Percentiles rank a stretch among this genome's conserved stretches.
Evolutionary conservation across 2,329 filamentous ascomycete species (phyloP).

Genomic region (Dactylellina sp.): DNA sequence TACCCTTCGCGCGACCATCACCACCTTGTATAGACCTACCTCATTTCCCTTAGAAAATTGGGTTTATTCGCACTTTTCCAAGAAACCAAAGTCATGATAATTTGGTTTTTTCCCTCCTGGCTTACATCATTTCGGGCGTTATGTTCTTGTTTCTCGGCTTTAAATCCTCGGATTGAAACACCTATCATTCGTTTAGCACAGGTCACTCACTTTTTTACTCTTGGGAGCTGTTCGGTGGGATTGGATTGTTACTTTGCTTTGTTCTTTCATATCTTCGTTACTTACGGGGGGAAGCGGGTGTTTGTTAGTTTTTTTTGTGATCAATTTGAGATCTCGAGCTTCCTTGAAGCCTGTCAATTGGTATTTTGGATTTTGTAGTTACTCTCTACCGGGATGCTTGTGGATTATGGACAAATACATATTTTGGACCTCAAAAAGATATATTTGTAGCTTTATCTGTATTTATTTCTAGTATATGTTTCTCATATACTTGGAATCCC

Average conservation of each 20-base stretch:
- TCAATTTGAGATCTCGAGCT: constrained; percentile 16
- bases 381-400: constrained; percentile 19
- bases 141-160: constrained; percentile 4
- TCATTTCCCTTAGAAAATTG: constrained; percentile 40
- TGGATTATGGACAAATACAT: constrained; percentile 32
- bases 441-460: not conserved
- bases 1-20: constrained; percentile 15
- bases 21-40: constrained; percentile 47
- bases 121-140: constrained; percentile 48
- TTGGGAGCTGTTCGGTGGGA: constrained; percentile 29
- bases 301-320: constrained; percentile 31
- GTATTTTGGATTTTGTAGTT: constrained; percentile 44
- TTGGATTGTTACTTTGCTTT: constrained; percentile 35
- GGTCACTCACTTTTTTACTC: constrained; percentile 33
- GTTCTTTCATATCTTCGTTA: constrained; percentile 31
- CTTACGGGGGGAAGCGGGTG: constrained; percentile 53
- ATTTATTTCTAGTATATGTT: not conserved
- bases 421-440: constrained; percentile 4
- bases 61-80: constrained; percentile 27
- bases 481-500: not conserved
- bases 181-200: constrained; percentile 25
- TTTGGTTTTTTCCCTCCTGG: constrained; percentile 33
- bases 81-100: constrained; percentile 48
- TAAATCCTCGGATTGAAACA: constrained; percentile 10
- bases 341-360: constrained; percentile 15